A percentile compares a stretch with the other conserved stretches of the same genome.
Evolutionary conservation across 2,329 filamentous ascomycete species (phyloP).

Genomic region (Phialophora expanda): DNA sequence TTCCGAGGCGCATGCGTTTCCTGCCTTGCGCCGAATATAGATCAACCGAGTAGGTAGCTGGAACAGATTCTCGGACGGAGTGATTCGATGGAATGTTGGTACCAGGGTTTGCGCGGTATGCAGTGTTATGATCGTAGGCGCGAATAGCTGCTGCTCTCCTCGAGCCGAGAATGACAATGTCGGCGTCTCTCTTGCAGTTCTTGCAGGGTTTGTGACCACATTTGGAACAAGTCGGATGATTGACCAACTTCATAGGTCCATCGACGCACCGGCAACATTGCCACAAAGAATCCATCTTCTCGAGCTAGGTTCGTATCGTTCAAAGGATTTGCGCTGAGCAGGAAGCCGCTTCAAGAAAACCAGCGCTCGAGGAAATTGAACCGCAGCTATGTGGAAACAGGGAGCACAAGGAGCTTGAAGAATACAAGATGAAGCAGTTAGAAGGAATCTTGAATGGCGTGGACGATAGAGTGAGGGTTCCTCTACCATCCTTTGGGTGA

Average conservation of each 20-base stretch:
- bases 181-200: slow-evolving; percentile 16
- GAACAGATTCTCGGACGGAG: not conserved
- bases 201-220: slow-evolving; percentile 29
- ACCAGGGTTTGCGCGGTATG: not conserved
- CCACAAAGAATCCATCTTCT: slow-evolving; percentile 10
- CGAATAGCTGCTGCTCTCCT: not conserved
- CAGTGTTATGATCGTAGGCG: not conserved
- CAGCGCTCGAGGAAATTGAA: not conserved
- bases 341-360: not conserved
- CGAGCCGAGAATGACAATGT: slow-evolving; percentile 1
- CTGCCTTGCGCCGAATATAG: not conserved
- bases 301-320: not conserved
- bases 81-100: not conserved
- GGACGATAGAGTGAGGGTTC: not conserved
- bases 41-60: not conserved
- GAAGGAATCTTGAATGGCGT: not conserved
- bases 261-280: slow-evolving; percentile 23
- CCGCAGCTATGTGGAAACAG: not conserved
- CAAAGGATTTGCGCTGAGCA: not conserved
- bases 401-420: not conserved
- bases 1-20: slow-evolving; percentile 2
- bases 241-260: slow-evolving; percentile 14
- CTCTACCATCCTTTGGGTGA: not conserved
- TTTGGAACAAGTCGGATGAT: slow-evolving; percentile 22
- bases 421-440: not conserved